Evolutionary conservation across 148 eudicot genomes (phyloP), one percentile per base, ranked within the genome.

Genomic region (Rhododendron simsii): DNA sequence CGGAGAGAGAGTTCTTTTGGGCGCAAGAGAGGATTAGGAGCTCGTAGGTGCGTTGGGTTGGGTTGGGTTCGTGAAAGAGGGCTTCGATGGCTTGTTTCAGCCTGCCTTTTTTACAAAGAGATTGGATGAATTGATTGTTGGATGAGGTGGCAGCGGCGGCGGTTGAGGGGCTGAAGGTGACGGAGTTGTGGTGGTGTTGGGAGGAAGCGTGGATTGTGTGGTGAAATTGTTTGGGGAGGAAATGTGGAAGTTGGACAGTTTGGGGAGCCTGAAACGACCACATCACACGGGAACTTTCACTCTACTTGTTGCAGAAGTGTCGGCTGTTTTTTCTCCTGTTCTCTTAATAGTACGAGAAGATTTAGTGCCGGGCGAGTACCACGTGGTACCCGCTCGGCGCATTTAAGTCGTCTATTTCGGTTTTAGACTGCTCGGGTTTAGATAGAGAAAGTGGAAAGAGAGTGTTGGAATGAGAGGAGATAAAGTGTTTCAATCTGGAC

Each of bases 1-100:
- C 92, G n/a, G 93, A 83, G 51, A 97, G 84, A 10, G 95, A 91
- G 39, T 83, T 88, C 63, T 83, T 85, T 55, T 44, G 86, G 87
- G 92, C 87, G 90, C 96, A 95, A 37, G 87, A 86, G 37, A 86
- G 93, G 81, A 97, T 93, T 84, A 97, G 81, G 71, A 93, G 92
- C 92, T 97, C 99, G 89, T 92, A 95, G 51, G 95, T 95, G 79
- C 81, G 96, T 84, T 95, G 98, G 80, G 95, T 91, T 7, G 96
- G 96, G 87, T 89, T 89, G 21, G 89, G 86, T 67, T 93, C 98
- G 50, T 83, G 89, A 55, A 90, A 90, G 41, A 97, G 95, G 86
- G 90, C 65, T 18, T 94, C 87, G 16, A 97, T 91, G 45, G 98
- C 98, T 90, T 93, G 80, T 87, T 94, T 93, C 85, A 95, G 89